These are phyloP conservation scores for Cyclotella baltica DNA, from an alignment of 108 stramenopile species.

Conservation along the genomic window DNA sequence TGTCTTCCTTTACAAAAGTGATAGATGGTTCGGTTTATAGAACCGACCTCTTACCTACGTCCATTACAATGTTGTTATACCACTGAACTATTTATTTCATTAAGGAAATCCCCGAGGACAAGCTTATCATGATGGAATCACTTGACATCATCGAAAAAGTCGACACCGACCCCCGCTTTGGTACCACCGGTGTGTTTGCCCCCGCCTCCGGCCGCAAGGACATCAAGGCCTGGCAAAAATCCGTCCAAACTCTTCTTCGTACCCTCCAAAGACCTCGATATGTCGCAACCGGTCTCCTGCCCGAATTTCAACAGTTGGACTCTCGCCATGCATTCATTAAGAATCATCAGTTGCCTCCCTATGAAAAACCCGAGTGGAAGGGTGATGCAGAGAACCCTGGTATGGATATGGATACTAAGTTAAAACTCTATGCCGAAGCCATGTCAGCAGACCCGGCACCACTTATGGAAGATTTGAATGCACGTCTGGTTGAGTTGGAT, in stretches of 20 bases:
- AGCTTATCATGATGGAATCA: slow-evolving; percentile 92
- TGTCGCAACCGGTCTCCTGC: slow-evolving; percentile 90
- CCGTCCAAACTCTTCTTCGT: slow-evolving; percentile 78
- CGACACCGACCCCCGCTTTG: slow-evolving; percentile 91
- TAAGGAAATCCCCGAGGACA: slow-evolving; percentile 72
- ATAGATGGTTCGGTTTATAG: neutral
- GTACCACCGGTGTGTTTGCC: slow-evolving; percentile 68
- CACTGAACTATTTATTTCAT: neutral
- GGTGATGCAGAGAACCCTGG: slow-evolving; percentile 64
- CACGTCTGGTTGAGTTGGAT: slow-evolving; percentile 83
- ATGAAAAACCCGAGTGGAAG: slow-evolving; percentile 92
- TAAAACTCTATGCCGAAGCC: slow-evolving; percentile 83
- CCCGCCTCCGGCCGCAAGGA: slow-evolving; percentile 88
- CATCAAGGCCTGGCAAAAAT: slow-evolving; percentile 93
- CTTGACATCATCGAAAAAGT: slow-evolving; percentile 93
- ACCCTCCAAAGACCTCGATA: slow-evolving; percentile 94
- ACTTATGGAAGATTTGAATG: slow-evolving; percentile 86
- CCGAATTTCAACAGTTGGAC: slow-evolving; percentile 93
- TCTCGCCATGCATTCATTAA: slow-evolving; percentile 90
- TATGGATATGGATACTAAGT: slow-evolving; percentile 78
- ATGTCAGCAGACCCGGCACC: slow-evolving; percentile 83
- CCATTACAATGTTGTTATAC: neutral
- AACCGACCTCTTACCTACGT: no score
- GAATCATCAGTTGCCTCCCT: slow-evolving; percentile 91
- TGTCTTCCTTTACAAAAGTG: neutral